Evolutionary conservation across 2,329 filamentous ascomycete species (phyloP), one percentile per base, ranked within the genome.

Genomic region (Bipolaris oryzae): DNA sequence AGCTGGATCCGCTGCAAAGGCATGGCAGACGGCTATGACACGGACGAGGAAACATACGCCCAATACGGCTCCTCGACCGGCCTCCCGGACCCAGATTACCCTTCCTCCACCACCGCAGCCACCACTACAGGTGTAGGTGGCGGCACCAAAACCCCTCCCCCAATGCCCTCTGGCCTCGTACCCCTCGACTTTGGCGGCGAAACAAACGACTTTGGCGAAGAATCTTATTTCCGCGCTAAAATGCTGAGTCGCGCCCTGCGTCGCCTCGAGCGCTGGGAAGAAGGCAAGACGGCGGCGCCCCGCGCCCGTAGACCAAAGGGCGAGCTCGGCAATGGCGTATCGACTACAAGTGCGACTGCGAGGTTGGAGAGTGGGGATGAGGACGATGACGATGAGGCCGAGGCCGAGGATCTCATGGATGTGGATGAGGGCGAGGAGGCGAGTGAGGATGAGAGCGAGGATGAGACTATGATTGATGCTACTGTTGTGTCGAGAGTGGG

Each of bases 141-240:
- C n/a, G 69, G 68, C 31, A 67, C 60, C 20, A 73, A 65, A 46
- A 69, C 65, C 1, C 70, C 70, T 1, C 72, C 75, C 3, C 71
- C 73, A 43, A 71, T 73, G 57, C 71, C 74, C 62, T 77, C 74
- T 1, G 91, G 87, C 1, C 81, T 91, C 37, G 85, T 84, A 50
- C 87, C 84, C 31, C 78, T 90, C 0, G 77, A 77, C 18, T 76
- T 78, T 45, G 68, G 66, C 11, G 73, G 69, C 15, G 90, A 93
- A 71, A 76, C 81, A 0, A 88, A 91, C 59, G 90, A 94, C 75
- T 90, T 87, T 64, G 91, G 91, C 41, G 91, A 94, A 73, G 89
- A 94, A 73, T 82, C 86, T 5, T 82, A 83, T 52, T 81, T 85
- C 1, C 88, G 90, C 55, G 84, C 86, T 3, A 85, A 89, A 10